phyloP scores from a whole-genome alignment of 1,284 basidiomycete genomes.

The Moniliella sp. region DNA sequence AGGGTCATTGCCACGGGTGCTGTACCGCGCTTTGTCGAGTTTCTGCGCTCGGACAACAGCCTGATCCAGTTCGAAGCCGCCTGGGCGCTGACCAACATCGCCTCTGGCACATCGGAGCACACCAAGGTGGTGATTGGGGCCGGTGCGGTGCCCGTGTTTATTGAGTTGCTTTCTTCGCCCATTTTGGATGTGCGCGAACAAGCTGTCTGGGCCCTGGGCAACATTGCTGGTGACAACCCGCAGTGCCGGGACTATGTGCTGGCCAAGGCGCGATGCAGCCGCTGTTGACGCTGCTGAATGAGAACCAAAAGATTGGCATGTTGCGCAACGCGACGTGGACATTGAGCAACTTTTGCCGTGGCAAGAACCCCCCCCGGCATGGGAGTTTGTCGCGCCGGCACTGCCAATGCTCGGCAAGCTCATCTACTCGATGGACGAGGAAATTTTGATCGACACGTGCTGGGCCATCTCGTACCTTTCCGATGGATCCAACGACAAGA shows the following conservation, averaged over 20 bases:
- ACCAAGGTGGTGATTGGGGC: constrained; percentile 91
- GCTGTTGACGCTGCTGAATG: constrained; percentile 38
- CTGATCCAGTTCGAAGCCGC: constrained; percentile 96
- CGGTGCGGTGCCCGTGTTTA: constrained; percentile 87
- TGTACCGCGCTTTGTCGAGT: constrained; percentile 88
- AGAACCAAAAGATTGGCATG: constrained; percentile 81
- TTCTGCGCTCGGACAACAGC: constrained; percentile 79
- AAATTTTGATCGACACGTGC: constrained; percentile 96
- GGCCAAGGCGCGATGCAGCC: constrained; percentile 39
- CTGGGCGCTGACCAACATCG: constrained; percentile 98
- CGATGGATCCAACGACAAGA: constrained; percentile 96
- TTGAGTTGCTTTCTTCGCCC: constrained; percentile 37
- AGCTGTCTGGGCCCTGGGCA: constrained; percentile 86
- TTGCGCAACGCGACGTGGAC: constrained; percentile 94
- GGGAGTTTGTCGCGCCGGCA: constrained; percentile 59
- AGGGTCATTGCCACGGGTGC: constrained; percentile 91
- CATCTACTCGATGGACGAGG: constrained; percentile 95
- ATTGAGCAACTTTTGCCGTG: constrained; percentile 87
- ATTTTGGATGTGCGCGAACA: constrained; percentile 57
- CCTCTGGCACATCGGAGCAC: constrained; percentile 92
- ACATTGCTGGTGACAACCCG: constrained; percentile 86
- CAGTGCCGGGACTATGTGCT: constrained; percentile 69
- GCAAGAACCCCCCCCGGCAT: constrained; percentile 58
- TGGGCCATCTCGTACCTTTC: constrained; percentile 99
- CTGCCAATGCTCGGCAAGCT: constrained; percentile 85